Evolutionary conservation across 495 filamentous ascomycete genomes (phyloP), one percentile per base, ranked within the genome.

Genomic region (Recurvomyces mirabilis): DNA sequence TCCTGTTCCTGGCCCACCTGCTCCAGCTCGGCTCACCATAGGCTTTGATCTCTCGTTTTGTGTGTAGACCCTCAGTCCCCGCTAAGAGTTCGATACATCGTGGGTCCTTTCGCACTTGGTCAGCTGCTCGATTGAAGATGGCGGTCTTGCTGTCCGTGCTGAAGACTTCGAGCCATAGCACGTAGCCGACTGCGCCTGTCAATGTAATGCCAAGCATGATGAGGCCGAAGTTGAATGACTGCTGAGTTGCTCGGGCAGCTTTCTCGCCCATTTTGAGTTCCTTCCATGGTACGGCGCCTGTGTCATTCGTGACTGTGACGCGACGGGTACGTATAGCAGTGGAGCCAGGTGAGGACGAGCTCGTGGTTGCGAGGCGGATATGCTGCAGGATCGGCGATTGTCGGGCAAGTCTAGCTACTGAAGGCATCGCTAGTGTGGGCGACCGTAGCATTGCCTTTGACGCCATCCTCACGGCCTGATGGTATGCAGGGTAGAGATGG

Each of bases 81-180:
- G 88, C 91, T 11, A 98, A 72, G n/a, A 94, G 57, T 44, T 77
- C 73, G 21, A 73, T 68, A 55, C 82, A 89, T 32, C 73, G 65
- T 12, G 73, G 56, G 56, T 93, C 83, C 26, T 70, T 66, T 59
- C 78, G 81, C 56, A 98, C 78, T 32, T 79, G 78, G 50, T 84
- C 73, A 24, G 93, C 81, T 1, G 86, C 84, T 32, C 80, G 79
- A 62, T 93, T 94, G 67, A 93, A 98, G 61, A 93, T 82, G 54
- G 75, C 76, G 20, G 81, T 86, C 60, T 81, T 80, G 63, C 84
- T 88, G 59, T 89, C 81, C 2, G 82, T 76, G 11, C 84, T 81
- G 60, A 96, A 81, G 15, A 96, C 83, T 37, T 98, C 91, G 9
- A 72, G 69, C 59, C 84, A 96, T 23, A 98, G 72, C 26, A 93